Percentiles rank a stretch among this genome's conserved stretches.
phyloP scores from a whole-genome alignment of 2,329 filamentous ascomycete species.

The Botryotinia calthae region DNA sequence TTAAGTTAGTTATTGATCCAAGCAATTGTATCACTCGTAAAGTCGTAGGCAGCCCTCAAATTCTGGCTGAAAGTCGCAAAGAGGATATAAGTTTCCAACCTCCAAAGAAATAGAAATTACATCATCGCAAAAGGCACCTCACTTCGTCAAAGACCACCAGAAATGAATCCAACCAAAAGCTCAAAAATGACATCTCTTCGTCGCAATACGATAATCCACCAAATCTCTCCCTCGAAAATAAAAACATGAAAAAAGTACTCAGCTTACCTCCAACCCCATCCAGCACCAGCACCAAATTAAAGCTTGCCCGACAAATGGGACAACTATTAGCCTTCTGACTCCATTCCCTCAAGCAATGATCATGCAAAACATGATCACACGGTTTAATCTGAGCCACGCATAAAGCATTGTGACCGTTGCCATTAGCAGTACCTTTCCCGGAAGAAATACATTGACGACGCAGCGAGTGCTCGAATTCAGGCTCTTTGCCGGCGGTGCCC shows the following conservation, averaged over 20 bases:
- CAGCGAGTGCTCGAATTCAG: slow-evolving; percentile 21
- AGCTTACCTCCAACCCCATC: slow-evolving; percentile 74
- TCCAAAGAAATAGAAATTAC: not conserved
- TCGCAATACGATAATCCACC: not conserved
- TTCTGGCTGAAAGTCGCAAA: not conserved
- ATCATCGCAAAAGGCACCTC: not conserved
- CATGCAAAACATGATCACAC: slow-evolving; percentile 89
- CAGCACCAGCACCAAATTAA: slow-evolving; percentile 86
- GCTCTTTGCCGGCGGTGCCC: slow-evolving; percentile 21
- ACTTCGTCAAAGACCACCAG: not conserved
- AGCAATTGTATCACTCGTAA: not conserved
- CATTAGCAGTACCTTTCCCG: slow-evolving; percentile 24
- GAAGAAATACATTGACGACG: slow-evolving; percentile 26
- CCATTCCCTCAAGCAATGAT: slow-evolving; percentile 91
- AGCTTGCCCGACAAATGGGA: slow-evolving; percentile 89
- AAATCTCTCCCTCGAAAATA: not conserved
- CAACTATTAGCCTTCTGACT: slow-evolving; percentile 96
- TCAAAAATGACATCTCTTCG: too few relatives aligned
- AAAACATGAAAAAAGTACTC: slow-evolving; percentile 10
- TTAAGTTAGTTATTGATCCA: slow-evolving; percentile 22
- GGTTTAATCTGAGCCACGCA: slow-evolving; percentile 61
- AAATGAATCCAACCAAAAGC: not conserved
- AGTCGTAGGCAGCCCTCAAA: not conserved
- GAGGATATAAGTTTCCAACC: not conserved
- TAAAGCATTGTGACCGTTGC: slow-evolving; percentile 24